A percentile compares a stretch with the other conserved stretches of the same genome.
Conservation (phyloP, 2,329 filamentous ascomycete species). For the Ophiocordyceps sinensis region DNA sequence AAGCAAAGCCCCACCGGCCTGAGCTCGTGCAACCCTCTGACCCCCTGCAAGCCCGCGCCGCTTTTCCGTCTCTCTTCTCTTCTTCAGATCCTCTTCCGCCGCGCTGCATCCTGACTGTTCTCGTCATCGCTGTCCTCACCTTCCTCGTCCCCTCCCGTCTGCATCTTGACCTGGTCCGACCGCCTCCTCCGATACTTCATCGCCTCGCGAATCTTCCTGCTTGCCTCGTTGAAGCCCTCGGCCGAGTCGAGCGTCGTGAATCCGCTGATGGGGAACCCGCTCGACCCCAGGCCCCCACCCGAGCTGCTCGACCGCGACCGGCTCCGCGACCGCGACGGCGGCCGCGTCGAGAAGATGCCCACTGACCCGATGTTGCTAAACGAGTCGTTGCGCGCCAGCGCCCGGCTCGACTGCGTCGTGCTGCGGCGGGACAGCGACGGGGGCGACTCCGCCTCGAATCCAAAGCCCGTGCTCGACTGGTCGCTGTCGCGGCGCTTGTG, state of each 20-base stretch:
- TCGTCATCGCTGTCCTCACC: constrained; percentile 26
- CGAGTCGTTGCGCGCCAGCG: constrained; percentile 72
- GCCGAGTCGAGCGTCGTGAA: constrained; percentile 55
- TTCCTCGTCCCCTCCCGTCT: constrained; percentile 18
- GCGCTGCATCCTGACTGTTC: constrained; percentile 25
- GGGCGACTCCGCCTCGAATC: constrained; percentile 19
- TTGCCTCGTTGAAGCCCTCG: constrained; percentile 69
- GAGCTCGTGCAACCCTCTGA: too few species aligned
- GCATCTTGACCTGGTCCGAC: constrained; percentile 27
- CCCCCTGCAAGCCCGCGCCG: too few species aligned
- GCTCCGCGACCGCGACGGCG: constrained; percentile 63
- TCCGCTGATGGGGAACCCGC: constrained; percentile 50
- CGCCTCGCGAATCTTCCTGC: constrained; percentile 66
- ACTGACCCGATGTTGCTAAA: constrained; percentile 82
- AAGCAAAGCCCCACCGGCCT: too few species aligned
- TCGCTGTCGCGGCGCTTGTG: constrained; percentile 32
- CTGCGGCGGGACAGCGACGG: constrained; percentile 28
- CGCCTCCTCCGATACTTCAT: constrained; percentile 53
- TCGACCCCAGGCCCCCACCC: constrained; percentile 45
- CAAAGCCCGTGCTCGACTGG: constrained; percentile 24
- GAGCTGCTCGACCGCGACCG: constrained; percentile 57
- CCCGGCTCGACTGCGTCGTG: constrained; percentile 38
- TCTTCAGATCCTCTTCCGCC: constrained; percentile 11
- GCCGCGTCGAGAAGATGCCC: constrained; percentile 79
- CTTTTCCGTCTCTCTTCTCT: not conserved